A percentile compares a stretch with the other conserved stretches of the same genome.
phyloP scores from a whole-genome alignment of 257 asterid species.

The Solanum etuberosum region DNA sequence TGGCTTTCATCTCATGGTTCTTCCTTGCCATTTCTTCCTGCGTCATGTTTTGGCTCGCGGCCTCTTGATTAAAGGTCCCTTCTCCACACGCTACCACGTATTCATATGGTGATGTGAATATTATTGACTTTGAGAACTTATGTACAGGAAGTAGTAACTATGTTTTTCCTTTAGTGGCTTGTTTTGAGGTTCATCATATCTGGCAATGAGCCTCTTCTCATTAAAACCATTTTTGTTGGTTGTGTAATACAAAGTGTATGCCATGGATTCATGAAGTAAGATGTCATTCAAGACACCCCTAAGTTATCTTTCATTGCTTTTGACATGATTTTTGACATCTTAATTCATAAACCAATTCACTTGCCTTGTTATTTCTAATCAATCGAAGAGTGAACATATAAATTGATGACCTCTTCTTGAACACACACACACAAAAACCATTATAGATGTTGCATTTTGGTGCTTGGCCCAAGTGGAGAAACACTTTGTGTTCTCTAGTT shows the following conservation, averaged over 20 bases:
- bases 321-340: background rate
- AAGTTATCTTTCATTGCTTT: background rate
- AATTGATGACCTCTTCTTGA: background rate
- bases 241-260: background rate
- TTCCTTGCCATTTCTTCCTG: conserved; percentile 71
- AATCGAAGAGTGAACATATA: background rate
- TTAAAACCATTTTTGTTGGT: background rate
- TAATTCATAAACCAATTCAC: background rate
- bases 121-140: background rate
- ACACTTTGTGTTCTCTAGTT: background rate
- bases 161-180: background rate
- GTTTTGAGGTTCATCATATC: background rate
- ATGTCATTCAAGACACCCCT: background rate
- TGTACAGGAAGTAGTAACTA: background rate
- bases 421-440: background rate
- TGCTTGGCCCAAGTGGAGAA: background rate
- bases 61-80: conserved; percentile 29
- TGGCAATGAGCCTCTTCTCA: background rate
- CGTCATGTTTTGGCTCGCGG: conserved; percentile 81
- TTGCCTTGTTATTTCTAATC: background rate
- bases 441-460: background rate
- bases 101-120: background rate
- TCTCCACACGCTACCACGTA: background rate
- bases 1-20: conserved; percentile 73
- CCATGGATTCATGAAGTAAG: background rate